Percentiles rank a stretch among this genome's conserved stretches.
Evolutionary conservation across 179 eudicot genomes (phyloP).

Genomic region (Spergularia azorica): DNA sequence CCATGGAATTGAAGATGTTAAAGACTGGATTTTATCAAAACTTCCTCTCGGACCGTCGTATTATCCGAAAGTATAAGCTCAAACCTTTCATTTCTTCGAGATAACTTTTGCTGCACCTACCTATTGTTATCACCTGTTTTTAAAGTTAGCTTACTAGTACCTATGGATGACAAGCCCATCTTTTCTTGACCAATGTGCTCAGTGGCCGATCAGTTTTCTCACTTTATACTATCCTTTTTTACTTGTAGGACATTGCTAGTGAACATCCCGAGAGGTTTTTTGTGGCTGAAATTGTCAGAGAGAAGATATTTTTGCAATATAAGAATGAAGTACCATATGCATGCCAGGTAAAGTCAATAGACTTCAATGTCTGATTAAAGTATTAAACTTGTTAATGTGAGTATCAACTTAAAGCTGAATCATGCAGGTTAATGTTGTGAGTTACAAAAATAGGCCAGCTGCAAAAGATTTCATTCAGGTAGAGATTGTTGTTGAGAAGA

Average conservation of each 20-base stretch:
- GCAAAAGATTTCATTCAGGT: constrained; percentile 97
- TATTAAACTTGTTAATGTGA: background rate
- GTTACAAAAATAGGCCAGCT: constrained; percentile 79
- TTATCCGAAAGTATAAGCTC: constrained; percentile 71
- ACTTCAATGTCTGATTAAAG: background rate
- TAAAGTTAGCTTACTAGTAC: background rate
- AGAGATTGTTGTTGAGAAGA: constrained; percentile 87
- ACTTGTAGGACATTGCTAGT: constrained; percentile 77
- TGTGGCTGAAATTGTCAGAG: constrained; percentile 87
- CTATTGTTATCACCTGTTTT: background rate
- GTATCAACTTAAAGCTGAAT: constrained; percentile 8
- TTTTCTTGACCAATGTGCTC: background rate
- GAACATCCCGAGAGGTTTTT: constrained; percentile 99
- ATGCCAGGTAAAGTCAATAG: constrained; percentile 60
- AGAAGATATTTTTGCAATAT: constrained; percentile 91
- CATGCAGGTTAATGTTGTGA: constrained; percentile 82
- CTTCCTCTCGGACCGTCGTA: constrained; percentile 87
- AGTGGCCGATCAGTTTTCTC: background rate
- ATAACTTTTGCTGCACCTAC: constrained; percentile 6
- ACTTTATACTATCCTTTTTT: background rate
- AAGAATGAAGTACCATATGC: constrained; percentile 97
- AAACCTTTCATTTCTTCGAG: constrained; percentile 10
- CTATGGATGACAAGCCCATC: background rate
- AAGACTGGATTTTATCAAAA: constrained; percentile 93
- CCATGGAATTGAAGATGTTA: constrained; percentile 94